phyloP scores from a whole-genome alignment of 805 yeast species.

The Kuraishia ogatae region DNA sequence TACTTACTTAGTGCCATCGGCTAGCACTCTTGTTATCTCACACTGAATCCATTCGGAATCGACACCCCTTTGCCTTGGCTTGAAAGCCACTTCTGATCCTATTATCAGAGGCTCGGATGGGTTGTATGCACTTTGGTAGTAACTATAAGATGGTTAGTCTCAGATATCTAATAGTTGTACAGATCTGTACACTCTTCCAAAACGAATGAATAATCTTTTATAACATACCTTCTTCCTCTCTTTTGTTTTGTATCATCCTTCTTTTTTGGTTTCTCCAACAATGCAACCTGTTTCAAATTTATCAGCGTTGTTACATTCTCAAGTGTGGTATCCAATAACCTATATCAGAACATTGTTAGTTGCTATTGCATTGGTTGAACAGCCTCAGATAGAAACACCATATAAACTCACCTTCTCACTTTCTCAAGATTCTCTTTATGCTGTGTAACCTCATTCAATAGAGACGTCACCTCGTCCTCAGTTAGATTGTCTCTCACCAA shows the following conservation, averaged over 20 bases:
- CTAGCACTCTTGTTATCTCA: slow-evolving; percentile 68
- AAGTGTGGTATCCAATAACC: slow-evolving; percentile 30
- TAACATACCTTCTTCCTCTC: slow-evolving; percentile 16
- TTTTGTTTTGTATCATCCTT: slow-evolving; percentile 14
- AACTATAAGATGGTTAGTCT: slow-evolving; percentile 5
- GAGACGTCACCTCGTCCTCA: slow-evolving; percentile 29
- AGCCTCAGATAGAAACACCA: slow-evolving; percentile 16
- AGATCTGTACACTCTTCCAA: not conserved
- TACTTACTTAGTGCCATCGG: slow-evolving; percentile 47
- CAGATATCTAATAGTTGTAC: not conserved
- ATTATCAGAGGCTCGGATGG: slow-evolving; percentile 47
- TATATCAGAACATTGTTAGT: slow-evolving; percentile 14
- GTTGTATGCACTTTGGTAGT: slow-evolving; percentile 45
- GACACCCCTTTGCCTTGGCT: slow-evolving; percentile 53
- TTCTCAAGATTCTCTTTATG: slow-evolving; percentile 55
- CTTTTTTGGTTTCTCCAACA: slow-evolving; percentile 6
- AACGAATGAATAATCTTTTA: not conserved
- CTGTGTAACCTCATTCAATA: slow-evolving; percentile 32
- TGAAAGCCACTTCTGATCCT: slow-evolving; percentile 86
- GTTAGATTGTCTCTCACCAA: slow-evolving; percentile 20
- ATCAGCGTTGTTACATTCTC: slow-evolving; percentile 27
- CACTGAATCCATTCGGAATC: slow-evolving; percentile 96
- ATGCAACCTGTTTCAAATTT: slow-evolving; percentile 5
- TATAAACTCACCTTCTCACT: slow-evolving; percentile 13
- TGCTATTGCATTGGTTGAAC: not conserved